Base-by-base conservation (phyloP, 192 early-diverging fungal genomes). In the Chytriomyces sp. region DNA sequence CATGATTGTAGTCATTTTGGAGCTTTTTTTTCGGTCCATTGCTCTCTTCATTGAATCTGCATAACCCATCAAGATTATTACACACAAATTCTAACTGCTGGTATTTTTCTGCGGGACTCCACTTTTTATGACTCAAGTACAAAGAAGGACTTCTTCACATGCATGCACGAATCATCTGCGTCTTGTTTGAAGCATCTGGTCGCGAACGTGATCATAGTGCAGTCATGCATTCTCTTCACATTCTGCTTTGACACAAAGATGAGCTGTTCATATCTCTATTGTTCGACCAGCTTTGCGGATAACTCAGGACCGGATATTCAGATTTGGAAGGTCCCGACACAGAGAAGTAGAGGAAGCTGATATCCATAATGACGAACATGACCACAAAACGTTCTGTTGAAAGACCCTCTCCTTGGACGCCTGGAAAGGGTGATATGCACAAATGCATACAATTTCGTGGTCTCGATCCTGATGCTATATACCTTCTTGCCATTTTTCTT, bases 101-200 rank as follows among this genome's bases (percentile, higher is more conserved):
- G 1, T 1, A 41, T 30, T 6, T 14, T 66, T 32, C 25, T 74
- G 1, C 10, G 62, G 25, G 55, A 86, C 81, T 89, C 92, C 34
- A 75, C 87, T 44, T 84, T 98, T 60, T 94, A 98, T 85, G 91
- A 90, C 74, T 89, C 91, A 2, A 84, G 86, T 33, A 78, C 95
- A 67, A 96, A 98, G 81, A 91, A 91, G 72, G 75, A 85, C 60
- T 89, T 98, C 66, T 94, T 96, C 88, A 98, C 96, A 82, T 80
- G 90, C 17, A 94, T 96, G 81, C 96, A 98, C 79, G 88, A 94
- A 77, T 96, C 94, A 79, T 96, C 96, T 67, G 94, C 94, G 22
- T 94, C 96, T 66, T 94, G 94, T 6, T 37, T 94, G 31, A 94
- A 96, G 74, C 92, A 91, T n/a, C 60, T 94, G 4, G 83, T 96